Evolutionary conservation across 106 monocot genomes (phyloP).

Genomic region (Dendrobium nobile): DNA sequence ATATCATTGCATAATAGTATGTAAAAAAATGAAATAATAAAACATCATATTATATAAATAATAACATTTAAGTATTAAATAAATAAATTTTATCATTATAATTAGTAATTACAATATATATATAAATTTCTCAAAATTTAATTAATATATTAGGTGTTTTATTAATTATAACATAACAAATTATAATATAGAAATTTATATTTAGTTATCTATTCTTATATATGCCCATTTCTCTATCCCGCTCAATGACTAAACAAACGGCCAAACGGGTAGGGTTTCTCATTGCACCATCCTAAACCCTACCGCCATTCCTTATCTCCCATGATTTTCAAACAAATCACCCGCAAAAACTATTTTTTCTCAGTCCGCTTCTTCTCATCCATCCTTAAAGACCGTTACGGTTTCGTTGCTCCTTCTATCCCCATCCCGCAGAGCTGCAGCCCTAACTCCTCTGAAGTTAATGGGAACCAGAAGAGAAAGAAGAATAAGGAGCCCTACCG

Average conservation of each 20-base stretch:
- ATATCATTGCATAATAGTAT: too few relatives aligned
- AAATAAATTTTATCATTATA: too few relatives aligned
- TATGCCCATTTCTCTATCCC: not conserved
- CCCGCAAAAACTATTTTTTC: slow-evolving; percentile 24
- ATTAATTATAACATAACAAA: too few relatives aligned
- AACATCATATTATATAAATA: too few relatives aligned
- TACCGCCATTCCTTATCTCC: not conserved
- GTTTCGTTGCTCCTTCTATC: slow-evolving; percentile 67
- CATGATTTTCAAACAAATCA: slow-evolving; percentile 19
- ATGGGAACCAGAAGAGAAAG: not conserved
- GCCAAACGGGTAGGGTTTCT: not conserved
- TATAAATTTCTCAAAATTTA: too few relatives aligned
- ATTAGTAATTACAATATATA: too few relatives aligned
- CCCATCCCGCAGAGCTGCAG: slow-evolving; percentile 32
- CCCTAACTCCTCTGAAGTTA: slow-evolving; percentile 5
- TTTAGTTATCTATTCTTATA: not conserved
- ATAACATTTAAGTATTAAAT: too few relatives aligned
- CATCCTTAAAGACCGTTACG: slow-evolving; percentile 49
- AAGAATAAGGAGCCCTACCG: slow-evolving; percentile 59
- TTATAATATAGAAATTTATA: not conserved
- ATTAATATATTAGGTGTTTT: too few relatives aligned
- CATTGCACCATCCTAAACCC: not conserved
- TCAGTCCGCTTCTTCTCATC: slow-evolving; percentile 19
- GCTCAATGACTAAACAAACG: not conserved
- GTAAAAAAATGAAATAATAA: too few relatives aligned